These are phyloP conservation scores for Quercus phellos DNA, from an alignment of 331 rosid genomes.

Conservation along the genomic window DNA sequence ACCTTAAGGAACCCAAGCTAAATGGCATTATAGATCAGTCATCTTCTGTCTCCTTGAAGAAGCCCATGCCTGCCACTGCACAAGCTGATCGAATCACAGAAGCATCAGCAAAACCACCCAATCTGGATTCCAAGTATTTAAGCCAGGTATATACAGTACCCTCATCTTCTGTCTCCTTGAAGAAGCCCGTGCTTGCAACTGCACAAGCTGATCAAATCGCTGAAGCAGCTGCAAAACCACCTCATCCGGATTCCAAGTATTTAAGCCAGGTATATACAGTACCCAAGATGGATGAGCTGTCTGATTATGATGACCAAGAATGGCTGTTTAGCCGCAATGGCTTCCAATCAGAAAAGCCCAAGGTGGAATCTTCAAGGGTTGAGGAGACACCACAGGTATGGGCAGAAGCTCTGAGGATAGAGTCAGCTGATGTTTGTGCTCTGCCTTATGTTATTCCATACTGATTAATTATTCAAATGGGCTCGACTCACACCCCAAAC, in stretches of 20 bases:
- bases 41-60: conserved; percentile 37
- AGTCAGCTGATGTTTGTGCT: conserved; percentile 57
- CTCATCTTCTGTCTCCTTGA: conserved; percentile 33
- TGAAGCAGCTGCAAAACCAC: conserved; percentile 42
- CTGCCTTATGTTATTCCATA: conserved; percentile 91
- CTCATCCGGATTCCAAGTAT: conserved; percentile 75
- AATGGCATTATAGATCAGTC: conserved; percentile 61
- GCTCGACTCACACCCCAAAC: conserved; percentile 13
- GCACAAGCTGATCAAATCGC: conserved; percentile 30
- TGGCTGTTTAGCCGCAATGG: conserved; percentile 60
- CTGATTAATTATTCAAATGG: conserved; percentile 35
- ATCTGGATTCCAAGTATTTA: conserved; percentile 68
- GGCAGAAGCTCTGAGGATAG: conserved; percentile 75
- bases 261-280: conserved; percentile 54
- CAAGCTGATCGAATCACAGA: conserved; percentile 30
- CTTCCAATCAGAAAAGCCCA: conserved; percentile 36
- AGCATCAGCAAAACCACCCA: conserved; percentile 54
- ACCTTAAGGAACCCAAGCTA: conserved; percentile 39
- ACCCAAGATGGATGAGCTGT: conserved; percentile 56
- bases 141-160: neutral
- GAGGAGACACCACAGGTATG: conserved; percentile 57
- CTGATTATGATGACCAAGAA: conserved; percentile 53
- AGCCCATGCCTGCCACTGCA: conserved; percentile 22
- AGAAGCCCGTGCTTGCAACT: conserved; percentile 27
- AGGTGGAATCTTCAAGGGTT: conserved; percentile 33